phyloP scores from a whole-genome alignment of 768 basidiomycete genomes.

The Boletellus ananas region DNA sequence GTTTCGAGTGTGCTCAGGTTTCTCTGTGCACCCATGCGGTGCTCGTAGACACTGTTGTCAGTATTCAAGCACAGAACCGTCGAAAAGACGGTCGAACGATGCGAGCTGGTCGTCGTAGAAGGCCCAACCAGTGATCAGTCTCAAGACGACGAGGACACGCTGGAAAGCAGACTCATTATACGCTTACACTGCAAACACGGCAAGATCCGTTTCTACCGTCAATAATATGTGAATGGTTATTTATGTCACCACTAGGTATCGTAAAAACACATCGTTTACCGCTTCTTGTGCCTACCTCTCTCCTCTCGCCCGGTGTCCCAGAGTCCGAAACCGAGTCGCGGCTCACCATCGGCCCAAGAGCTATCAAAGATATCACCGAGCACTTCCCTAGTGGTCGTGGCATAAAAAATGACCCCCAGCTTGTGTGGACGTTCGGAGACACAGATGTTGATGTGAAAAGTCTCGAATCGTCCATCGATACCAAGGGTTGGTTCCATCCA shows the following conservation, averaged over 20 bases:
- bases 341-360: constrained; percentile 67
- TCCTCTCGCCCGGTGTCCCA: constrained; percentile 65
- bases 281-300: constrained; percentile 52
- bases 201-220: constrained; percentile 27
- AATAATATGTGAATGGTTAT: constrained; percentile 8
- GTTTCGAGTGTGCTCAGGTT: constrained; percentile 4
- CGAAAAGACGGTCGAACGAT: constrained; percentile 74
- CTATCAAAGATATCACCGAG: constrained; percentile 74
- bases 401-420: constrained; percentile 66
- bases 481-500: constrained; percentile 45
- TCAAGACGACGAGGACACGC: constrained; percentile 44
- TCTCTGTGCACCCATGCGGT: neutral
- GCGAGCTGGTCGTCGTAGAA: constrained; percentile 69
- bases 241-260: constrained; percentile 47
- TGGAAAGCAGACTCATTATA: constrained; percentile 70
- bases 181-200: constrained; percentile 83
- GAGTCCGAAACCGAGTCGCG: constrained; percentile 57
- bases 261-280: constrained; percentile 77
- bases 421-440: constrained; percentile 76
- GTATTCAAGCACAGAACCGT: constrained; percentile 70
- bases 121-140: constrained; percentile 36
- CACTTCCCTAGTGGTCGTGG: constrained; percentile 70
- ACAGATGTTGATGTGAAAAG: constrained; percentile 67
- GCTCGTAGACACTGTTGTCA: constrained; percentile 57
- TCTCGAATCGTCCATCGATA: constrained; percentile 60